phyloP scores from a whole-genome alignment of 345 rosid genomes.

The Carallia pectinifolia region DNA sequence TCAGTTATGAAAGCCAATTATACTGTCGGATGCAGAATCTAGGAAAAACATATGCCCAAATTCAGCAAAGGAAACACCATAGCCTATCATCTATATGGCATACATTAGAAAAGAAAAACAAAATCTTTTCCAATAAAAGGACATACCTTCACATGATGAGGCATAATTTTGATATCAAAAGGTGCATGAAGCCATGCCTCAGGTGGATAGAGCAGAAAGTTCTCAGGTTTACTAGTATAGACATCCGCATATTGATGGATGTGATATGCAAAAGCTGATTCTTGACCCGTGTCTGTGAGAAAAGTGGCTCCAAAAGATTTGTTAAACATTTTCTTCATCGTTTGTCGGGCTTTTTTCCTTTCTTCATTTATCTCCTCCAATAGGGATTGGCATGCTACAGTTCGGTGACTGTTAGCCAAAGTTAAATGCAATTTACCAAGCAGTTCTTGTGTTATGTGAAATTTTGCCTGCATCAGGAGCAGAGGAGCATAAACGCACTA shows the following conservation, averaged over 20 bases:
- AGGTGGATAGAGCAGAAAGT: slow-evolving; percentile 67
- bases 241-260: slow-evolving; percentile 94
- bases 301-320: slow-evolving; percentile 95
- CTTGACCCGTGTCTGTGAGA: slow-evolving; percentile 87
- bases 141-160: slow-evolving; percentile 90
- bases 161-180: slow-evolving; percentile 89
- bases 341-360: slow-evolving; percentile 64
- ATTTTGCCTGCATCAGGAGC: slow-evolving; percentile 62
- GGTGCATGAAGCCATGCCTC: slow-evolving; percentile 98
- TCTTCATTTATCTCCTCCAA: slow-evolving; percentile 66
- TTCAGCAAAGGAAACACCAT: not conserved
- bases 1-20: too few relatives aligned
- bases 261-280: slow-evolving; percentile 93
- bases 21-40: too few relatives aligned
- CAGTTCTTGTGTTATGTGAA: slow-evolving; percentile 87
- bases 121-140: not conserved
- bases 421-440: slow-evolving; percentile 78
- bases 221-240: slow-evolving; percentile 91
- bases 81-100: not conserved
- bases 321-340: slow-evolving; percentile 88
- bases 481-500: not conserved
- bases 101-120: not conserved
- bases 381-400: slow-evolving; percentile 52
- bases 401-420: slow-evolving; percentile 43
- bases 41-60: not conserved